Evolutionary conservation across 371 early-diverging fungal genomes (phyloP).

Genomic region (Umbelopsis sp.): DNA sequence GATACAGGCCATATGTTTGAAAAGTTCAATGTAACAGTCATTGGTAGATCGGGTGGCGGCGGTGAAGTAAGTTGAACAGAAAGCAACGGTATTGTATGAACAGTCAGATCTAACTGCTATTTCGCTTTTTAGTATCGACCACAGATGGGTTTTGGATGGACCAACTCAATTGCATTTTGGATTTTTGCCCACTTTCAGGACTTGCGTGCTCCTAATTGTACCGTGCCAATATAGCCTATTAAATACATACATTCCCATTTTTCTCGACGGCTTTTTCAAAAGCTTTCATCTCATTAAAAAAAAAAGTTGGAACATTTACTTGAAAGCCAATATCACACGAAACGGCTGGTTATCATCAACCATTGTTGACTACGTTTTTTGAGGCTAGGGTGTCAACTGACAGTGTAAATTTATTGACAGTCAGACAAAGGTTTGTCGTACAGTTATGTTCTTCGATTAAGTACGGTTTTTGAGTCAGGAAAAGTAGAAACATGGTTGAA

Average conservation of each 20-base stretch:
- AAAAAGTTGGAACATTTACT: background rate
- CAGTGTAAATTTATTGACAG: background rate
- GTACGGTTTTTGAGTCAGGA: too few species aligned
- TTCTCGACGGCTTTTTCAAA: background rate
- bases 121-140: slow-evolving; percentile 45
- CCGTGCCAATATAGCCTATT: background rate
- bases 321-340: background rate
- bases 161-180: slow-evolving; percentile 85
- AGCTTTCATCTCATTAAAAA: slow-evolving; percentile 11
- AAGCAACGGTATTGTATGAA: background rate
- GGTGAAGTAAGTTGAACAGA: slow-evolving; percentile 64
- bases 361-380: background rate
- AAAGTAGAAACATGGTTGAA: too few species aligned
- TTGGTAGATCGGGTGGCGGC: slow-evolving; percentile 71
- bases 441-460: too few species aligned
- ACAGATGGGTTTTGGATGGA: slow-evolving; percentile 95
- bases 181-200: slow-evolving; percentile 58
- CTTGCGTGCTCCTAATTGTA: slow-evolving; percentile 47
- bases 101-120: background rate
- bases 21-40: slow-evolving; percentile 67
- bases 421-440: too few species aligned
- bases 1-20: slow-evolving; percentile 78
- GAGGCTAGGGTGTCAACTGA: background rate
- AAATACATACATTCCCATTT: slow-evolving; percentile 11
- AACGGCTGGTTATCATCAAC: too few species aligned